These are phyloP conservation scores for Lactifluus piperatus DNA, from an alignment of 768 basidiomycete genomes.

Conservation along the genomic window DNA sequence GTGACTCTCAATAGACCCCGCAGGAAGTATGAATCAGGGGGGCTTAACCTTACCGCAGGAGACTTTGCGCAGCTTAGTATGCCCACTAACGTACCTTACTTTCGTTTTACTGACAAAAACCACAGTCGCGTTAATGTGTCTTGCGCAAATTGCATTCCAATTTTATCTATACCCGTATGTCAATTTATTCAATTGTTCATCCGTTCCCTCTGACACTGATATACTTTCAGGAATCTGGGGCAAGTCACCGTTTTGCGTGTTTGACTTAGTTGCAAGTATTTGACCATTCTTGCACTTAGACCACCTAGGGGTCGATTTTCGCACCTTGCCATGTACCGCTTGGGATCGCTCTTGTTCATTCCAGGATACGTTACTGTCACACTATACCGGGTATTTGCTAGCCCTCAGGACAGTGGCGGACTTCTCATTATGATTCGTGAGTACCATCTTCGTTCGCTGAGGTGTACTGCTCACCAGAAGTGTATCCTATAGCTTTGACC, in stretches of 20 bases:
- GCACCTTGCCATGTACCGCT: slow-evolving; percentile 82
- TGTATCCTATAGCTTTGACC: slow-evolving; percentile 46
- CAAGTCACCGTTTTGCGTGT: slow-evolving; percentile 11
- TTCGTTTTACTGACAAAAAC: slow-evolving; percentile 12
- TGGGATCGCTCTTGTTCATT: slow-evolving; percentile 80
- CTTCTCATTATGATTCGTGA: slow-evolving; percentile 73
- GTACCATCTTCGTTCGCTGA: slow-evolving; percentile 22
- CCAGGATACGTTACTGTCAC: slow-evolving; percentile 81
- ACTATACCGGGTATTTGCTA: slow-evolving; percentile 66
- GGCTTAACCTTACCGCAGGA: slow-evolving; percentile 81
- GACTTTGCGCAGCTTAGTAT: slow-evolving; percentile 87
- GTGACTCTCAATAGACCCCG: neutral
- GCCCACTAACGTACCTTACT: slow-evolving; percentile 21
- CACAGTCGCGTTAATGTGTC: slow-evolving; percentile 86
- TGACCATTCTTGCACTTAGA: slow-evolving; percentile 28
- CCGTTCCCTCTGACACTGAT: neutral
- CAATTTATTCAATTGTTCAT: neutral
- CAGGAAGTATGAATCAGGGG: slow-evolving; percentile 79
- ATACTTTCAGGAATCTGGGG: slow-evolving; percentile 30
- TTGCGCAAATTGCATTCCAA: slow-evolving; percentile 89
- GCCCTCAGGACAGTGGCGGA: slow-evolving; percentile 59
- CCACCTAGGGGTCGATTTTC: slow-evolving; percentile 79
- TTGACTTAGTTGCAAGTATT: neutral
- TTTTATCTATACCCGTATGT: slow-evolving; percentile 86
- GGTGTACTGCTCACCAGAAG: slow-evolving; percentile 9